Conservation (phyloP, 169 alveolate genomes). For the Plasmodium knowlesi region DNA sequence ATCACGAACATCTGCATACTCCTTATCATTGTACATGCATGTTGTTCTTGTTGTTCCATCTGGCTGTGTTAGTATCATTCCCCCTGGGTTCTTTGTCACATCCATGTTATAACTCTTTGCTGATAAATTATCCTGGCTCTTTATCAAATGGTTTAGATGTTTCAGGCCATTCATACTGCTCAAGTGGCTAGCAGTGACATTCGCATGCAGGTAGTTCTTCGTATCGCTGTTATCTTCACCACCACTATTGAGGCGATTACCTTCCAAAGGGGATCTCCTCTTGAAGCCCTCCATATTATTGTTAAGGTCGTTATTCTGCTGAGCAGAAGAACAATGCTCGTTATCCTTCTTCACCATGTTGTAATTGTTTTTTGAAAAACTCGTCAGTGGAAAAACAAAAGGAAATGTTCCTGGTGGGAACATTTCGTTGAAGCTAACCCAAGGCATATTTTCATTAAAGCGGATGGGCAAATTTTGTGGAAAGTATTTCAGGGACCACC, state of each 20-base stretch:
- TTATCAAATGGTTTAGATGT: background rate
- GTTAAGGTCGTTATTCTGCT: background rate
- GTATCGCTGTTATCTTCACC: background rate
- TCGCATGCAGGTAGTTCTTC: background rate
- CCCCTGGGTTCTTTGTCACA: background rate
- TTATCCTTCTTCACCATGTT: background rate
- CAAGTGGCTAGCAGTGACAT: background rate
- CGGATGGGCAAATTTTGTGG: slow-evolving; percentile 81
- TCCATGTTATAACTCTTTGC: background rate
- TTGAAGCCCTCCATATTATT: background rate
- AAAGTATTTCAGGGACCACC: slow-evolving; percentile 84
- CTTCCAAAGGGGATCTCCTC: background rate
- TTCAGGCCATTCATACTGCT: too few species aligned
- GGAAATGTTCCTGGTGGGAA: slow-evolving; percentile 79
- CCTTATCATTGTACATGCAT: background rate
- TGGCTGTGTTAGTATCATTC: background rate
- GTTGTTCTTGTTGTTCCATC: background rate
- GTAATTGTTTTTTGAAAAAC: slow-evolving; percentile 14
- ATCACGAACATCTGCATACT: background rate
- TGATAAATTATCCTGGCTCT: background rate
- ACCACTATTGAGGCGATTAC: background rate
- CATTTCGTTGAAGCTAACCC: slow-evolving; percentile 82
- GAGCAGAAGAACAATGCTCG: background rate
- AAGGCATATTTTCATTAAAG: slow-evolving; percentile 81
- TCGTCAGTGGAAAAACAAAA: slow-evolving; percentile 76